Conservation (phyloP, 1,139 yeast species). For the Eremothecium sinecaudum region DNA sequence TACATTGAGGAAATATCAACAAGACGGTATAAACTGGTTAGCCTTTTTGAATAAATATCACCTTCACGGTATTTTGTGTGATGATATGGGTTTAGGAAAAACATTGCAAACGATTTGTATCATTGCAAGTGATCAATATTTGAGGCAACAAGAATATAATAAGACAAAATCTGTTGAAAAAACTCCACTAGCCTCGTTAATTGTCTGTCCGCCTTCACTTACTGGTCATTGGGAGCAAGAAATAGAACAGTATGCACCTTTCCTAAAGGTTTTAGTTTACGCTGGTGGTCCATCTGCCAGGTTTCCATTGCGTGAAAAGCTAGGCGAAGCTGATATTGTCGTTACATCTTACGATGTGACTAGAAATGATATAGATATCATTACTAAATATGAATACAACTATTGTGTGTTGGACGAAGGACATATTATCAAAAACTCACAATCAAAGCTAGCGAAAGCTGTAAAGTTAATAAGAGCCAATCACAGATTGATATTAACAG, state of each 20-base stretch:
- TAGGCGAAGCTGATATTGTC: slow-evolving; percentile 65
- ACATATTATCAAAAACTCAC: slow-evolving; percentile 87
- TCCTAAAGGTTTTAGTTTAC: slow-evolving; percentile 70
- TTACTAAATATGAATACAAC: slow-evolving; percentile 62
- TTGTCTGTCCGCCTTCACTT: slow-evolving; percentile 92
- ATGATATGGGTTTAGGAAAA: slow-evolving; percentile 98
- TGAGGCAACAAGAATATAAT: slow-evolving; percentile 63
- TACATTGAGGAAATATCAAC: slow-evolving; percentile 88
- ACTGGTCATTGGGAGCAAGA: slow-evolving; percentile 99
- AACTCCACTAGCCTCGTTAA: slow-evolving; percentile 70
- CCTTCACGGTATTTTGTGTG: slow-evolving; percentile 93
- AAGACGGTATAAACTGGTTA: slow-evolving; percentile 97
- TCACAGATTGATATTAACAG: slow-evolving; percentile 83
- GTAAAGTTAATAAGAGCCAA: slow-evolving; percentile 78
- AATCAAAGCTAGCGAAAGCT: slow-evolving; percentile 79
- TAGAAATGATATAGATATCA: slow-evolving; percentile 71
- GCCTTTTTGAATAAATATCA: slow-evolving; percentile 93
- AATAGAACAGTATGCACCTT: slow-evolving; percentile 81
- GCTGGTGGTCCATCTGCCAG: slow-evolving; percentile 89
- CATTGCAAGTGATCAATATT: slow-evolving; percentile 88
- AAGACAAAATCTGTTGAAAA: slow-evolving; percentile 55
- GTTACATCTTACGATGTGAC: slow-evolving; percentile 96
- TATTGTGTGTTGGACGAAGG: slow-evolving; percentile 98
- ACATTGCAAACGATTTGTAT: slow-evolving; percentile 96
- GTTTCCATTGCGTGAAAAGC: slow-evolving; percentile 42